Conservation (phyloP, 176 grass and related monocot species). For the Miscanthus lutarioriparius region DNA sequence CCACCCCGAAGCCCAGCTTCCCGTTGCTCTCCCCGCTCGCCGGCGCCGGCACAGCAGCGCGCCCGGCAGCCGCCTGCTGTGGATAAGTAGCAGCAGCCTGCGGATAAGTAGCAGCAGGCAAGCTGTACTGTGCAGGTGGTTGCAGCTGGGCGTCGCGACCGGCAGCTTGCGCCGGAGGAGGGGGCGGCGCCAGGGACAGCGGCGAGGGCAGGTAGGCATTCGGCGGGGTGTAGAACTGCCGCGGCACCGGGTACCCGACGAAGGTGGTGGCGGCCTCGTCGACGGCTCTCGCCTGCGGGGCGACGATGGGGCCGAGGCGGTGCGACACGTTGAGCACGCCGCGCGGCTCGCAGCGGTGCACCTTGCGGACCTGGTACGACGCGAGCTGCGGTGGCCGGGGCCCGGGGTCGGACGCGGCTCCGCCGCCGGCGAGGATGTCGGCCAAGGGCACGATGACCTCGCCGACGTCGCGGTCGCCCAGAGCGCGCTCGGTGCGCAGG, state of each 20-base stretch:
- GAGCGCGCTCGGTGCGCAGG: conserved; percentile 60
- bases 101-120: not conserved
- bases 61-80: not conserved
- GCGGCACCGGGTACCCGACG: conserved; percentile 33
- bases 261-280: not conserved
- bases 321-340: conserved; percentile 66
- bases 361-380: conserved; percentile 61
- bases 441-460: conserved; percentile 57
- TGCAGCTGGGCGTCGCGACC: not conserved
- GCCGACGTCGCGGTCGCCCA: conserved; percentile 77
- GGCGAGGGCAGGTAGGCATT: not conserved
- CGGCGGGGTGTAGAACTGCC: not conserved
- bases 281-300: not conserved
- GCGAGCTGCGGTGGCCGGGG: conserved; percentile 42
- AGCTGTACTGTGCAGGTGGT: not conserved
- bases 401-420: not conserved
- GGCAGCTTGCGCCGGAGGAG: not conserved
- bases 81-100: not conserved
- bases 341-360: conserved; percentile 42
- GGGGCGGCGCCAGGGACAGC: not conserved
- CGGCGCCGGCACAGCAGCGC: not conserved
- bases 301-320: conserved; percentile 45
- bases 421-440: conserved; percentile 38
- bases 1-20: conserved; percentile 46
- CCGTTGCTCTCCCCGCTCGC: not conserved